These are phyloP conservation scores for Gracilaria vermiculophylla DNA, from an alignment of 23 red algal species.

Conservation along the genomic window DNA sequence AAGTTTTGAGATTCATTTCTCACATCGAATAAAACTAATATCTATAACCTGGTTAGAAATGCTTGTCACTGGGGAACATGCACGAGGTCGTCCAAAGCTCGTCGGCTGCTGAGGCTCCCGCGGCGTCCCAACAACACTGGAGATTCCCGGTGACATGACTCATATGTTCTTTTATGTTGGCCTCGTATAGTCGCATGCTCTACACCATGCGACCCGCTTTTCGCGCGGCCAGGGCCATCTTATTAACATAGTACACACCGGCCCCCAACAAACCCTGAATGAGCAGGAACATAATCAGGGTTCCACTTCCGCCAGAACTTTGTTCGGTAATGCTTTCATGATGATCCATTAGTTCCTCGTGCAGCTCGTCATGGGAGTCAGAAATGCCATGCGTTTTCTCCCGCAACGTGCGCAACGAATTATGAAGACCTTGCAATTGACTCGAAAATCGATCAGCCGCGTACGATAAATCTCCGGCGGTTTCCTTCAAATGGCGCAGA, in stretches of 20 bases:
- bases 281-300: slow-evolving; percentile 34
- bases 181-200: too few relatives aligned
- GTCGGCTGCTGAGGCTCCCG: too few relatives aligned
- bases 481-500: slow-evolving; percentile 40
- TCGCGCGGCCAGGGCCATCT: slow-evolving; percentile 32
- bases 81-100: too few relatives aligned
- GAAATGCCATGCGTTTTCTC: slow-evolving; percentile 29
- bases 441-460: slow-evolving; percentile 48
- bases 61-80: too few relatives aligned
- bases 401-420: slow-evolving; percentile 24
- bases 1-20: too few relatives aligned
- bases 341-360: slow-evolving; percentile 47
- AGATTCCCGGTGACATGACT: not conserved
- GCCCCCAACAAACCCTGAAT: slow-evolving; percentile 31
- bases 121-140: too few relatives aligned
- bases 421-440: slow-evolving; percentile 52
- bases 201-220: slow-evolving; percentile 69
- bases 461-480: slow-evolving; percentile 52
- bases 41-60: too few relatives aligned
- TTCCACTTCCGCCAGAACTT: not conserved
- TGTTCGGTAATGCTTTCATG: slow-evolving; percentile 34
- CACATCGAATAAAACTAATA: too few relatives aligned
- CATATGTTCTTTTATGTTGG: too few relatives aligned
- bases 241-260: slow-evolving; percentile 46
- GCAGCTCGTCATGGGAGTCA: slow-evolving; percentile 58